Evolutionary conservation across 192 early-diverging fungal genomes (phyloP), one percentile per base, ranked within the genome.

Genomic region (Linnemannia zychae): DNA sequence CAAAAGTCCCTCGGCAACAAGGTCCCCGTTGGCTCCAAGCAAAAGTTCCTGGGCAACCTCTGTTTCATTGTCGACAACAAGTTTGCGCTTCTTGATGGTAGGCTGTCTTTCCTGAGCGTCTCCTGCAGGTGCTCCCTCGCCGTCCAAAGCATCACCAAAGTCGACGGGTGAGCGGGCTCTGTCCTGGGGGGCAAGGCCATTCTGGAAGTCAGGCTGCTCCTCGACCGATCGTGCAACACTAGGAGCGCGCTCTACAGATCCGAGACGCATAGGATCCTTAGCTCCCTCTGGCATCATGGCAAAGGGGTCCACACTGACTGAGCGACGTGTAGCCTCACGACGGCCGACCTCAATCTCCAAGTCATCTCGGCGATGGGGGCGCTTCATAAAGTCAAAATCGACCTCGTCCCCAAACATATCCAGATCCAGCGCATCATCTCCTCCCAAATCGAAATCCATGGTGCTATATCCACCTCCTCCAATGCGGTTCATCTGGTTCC

Each of bases 21-120:
- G 91, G 72, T 93, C 91, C 3, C 89, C 48, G 24, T 72, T 71
- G 48, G 46, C 13, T 34, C 66, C 53, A 60, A 63, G 38, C 20
- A 77, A 16, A 5, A 69, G n/a, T 12, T 90, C 85, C 63, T 90
- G 86, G 24, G 92, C 78, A 70, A 97, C 88, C 84, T 96, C 93
- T 1, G 92, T 96, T n/a, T 90, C 79, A 11, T 89, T 81, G 77
- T 97, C 95, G 3, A 96, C 89, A 38, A 93, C 78, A 3, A 94
- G 74, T 71, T 89, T 93, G 50, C 94, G 91, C 71, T 87, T 89
- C 72, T 91, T 91, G 50, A 88, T 71, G 11, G 72, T 79, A 11
- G 65, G 46, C n/a, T 73, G 81, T 63, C 50, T 69, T n/a, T 66
- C 63, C 11, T 31, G 71, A 75, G 46, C 81, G 28, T n/a, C 78